Evolutionary conservation across 2,329 filamentous ascomycete genomes (phyloP).

Genomic region (Colletotrichum acutatum): DNA sequence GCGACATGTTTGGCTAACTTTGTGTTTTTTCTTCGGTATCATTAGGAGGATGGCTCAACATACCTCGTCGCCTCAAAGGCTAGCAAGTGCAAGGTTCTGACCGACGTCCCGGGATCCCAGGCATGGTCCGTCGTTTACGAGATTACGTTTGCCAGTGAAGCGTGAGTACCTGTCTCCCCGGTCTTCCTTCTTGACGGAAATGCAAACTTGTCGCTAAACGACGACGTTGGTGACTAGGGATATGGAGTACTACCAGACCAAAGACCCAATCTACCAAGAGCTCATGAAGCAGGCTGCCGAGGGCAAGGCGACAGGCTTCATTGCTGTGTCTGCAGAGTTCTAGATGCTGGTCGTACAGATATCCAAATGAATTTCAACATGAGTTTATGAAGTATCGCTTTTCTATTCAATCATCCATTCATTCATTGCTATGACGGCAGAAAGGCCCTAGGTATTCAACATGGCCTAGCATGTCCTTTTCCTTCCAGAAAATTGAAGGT

Average conservation of each 20-base stretch:
- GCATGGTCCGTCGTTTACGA: constrained; percentile 28
- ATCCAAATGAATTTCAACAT: background rate
- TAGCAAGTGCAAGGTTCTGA: constrained; percentile 30
- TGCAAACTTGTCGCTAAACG: background rate
- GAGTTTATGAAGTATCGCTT: background rate
- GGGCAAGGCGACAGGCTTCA: constrained; percentile 29
- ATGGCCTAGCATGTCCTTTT: too few species aligned
- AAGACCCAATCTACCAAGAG: constrained; percentile 30
- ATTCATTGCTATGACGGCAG: background rate
- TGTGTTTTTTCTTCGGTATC: background rate
- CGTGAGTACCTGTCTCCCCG: background rate
- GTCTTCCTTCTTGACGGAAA: background rate
- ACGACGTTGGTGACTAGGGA: background rate
- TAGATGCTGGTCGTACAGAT: background rate
- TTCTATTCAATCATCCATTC: background rate
- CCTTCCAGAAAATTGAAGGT: background rate
- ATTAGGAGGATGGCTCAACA: constrained; percentile 18
- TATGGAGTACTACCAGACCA: constrained; percentile 33
- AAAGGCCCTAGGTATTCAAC: background rate
- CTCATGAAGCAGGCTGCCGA: constrained; percentile 31
- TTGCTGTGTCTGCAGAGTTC: constrained; percentile 22
- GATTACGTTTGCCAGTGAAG: constrained; percentile 26
- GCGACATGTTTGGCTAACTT: background rate
- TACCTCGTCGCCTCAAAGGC: constrained; percentile 32
- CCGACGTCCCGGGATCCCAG: constrained; percentile 26